These are phyloP conservation scores for Apophysomyces elegans DNA, from an alignment of 371 early-diverging fungal species.

Conservation along the genomic window DNA sequence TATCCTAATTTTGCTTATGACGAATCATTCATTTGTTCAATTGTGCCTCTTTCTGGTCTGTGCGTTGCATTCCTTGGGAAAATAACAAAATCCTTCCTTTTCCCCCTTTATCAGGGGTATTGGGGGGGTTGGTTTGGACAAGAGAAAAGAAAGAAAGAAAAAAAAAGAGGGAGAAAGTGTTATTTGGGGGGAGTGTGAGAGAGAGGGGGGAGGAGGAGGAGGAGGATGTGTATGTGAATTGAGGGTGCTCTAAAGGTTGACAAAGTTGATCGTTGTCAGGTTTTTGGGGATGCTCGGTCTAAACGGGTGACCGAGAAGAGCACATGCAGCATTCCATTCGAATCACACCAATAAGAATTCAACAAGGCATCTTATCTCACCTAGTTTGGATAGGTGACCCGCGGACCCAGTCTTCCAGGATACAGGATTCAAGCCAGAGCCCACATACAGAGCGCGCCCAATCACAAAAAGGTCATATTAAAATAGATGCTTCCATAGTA, in stretches of 20 bases:
- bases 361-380: constrained; percentile 1
- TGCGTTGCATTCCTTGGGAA: constrained; percentile 4
- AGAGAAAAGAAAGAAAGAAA: not conserved
- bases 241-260: not conserved
- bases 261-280: constrained; percentile 7
- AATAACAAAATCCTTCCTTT: not conserved
- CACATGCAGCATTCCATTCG: constrained; percentile 6
- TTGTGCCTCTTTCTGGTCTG: not conserved
- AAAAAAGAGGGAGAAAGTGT: not conserved
- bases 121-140: not conserved
- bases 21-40: no score
- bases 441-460: constrained; percentile 3
- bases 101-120: no score
- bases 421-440: not conserved
- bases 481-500: not conserved
- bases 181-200: no score
- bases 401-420: not conserved
- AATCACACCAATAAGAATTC: not conserved
- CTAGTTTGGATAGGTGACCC: constrained; percentile 3
- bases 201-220: not conserved
- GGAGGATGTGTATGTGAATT: not conserved
- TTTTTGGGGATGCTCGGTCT: constrained; percentile 1
- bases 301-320: constrained; percentile 2
- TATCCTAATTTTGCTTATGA: no score
- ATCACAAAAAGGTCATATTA: constrained; percentile 4